Evolutionary conservation across 2,329 filamentous ascomycete species (phyloP).

Genomic region (Coniochaeta prunicola): DNA sequence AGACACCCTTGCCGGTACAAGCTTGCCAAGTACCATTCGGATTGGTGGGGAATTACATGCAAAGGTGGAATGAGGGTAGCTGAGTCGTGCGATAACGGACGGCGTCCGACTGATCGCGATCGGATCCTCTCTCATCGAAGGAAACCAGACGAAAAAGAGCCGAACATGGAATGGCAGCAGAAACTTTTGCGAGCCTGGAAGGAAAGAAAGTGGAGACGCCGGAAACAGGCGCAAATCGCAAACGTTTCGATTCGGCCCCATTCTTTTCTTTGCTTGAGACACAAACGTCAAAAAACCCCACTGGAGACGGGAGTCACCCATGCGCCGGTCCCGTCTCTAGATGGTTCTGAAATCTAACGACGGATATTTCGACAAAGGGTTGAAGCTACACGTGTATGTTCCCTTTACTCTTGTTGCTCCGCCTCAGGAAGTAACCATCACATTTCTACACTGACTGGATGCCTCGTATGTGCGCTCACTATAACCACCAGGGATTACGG

Average conservation of each 20-base stretch:
- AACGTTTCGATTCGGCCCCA: background rate
- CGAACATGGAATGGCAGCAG: background rate
- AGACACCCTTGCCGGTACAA: background rate
- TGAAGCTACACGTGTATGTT: too few relatives aligned
- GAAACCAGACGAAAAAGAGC: background rate
- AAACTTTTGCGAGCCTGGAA: background rate
- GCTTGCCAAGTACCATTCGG: background rate
- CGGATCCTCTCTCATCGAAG: background rate
- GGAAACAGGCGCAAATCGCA: background rate
- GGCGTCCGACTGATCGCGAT: background rate
- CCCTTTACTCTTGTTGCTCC: background rate
- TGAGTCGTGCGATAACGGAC: slow-evolving; percentile 7
- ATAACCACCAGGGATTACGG: too few relatives aligned
- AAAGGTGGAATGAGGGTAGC: too few relatives aligned
- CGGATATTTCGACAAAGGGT: background rate
- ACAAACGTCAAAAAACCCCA: background rate
- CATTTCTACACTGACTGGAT: background rate
- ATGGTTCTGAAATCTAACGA: background rate
- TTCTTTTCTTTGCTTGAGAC: background rate
- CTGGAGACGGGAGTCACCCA: background rate
- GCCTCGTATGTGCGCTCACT: background rate
- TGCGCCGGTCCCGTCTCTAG: too few relatives aligned
- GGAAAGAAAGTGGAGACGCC: background rate
- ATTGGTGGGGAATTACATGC: slow-evolving; percentile 4
- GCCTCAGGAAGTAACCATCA: background rate